Conservation (phyloP, 2,329 filamentous ascomycete species). For the Neonectria hederae region DNA sequence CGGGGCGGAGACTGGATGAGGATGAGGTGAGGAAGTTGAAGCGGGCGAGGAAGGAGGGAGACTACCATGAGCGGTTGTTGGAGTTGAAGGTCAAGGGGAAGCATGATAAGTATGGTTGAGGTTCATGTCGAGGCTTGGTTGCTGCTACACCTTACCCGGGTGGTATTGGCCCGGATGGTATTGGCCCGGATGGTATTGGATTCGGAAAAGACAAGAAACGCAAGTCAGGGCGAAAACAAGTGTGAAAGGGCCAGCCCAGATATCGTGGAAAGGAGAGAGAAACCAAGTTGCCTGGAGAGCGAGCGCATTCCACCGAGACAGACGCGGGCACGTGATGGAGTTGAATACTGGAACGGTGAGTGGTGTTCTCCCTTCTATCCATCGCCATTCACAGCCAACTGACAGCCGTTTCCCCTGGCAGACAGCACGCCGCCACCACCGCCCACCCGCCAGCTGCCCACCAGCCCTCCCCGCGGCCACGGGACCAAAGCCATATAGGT, state of each 20-base stretch:
- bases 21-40: slow-evolving; percentile 88
- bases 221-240: not conserved
- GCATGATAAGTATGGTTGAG: slow-evolving; percentile 79
- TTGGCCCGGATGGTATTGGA: too few species aligned
- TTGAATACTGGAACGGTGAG: not conserved
- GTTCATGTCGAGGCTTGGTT: not conserved
- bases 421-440: not conserved
- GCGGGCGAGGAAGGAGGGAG: slow-evolving; percentile 82
- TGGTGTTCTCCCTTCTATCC: not conserved
- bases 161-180: too few species aligned
- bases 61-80: slow-evolving; percentile 87
- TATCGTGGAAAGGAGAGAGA: not conserved
- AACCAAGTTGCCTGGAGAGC: not conserved
- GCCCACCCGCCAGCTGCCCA: not conserved
- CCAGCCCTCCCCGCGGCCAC: not conserved
- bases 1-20: slow-evolving; percentile 79
- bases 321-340: not conserved
- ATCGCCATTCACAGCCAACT: not conserved
- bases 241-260: not conserved
- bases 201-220: too few species aligned
- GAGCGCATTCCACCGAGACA: not conserved
- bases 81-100: slow-evolving; percentile 92
- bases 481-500: slow-evolving; percentile 16
- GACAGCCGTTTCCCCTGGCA: not conserved
- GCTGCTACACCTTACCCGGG: not conserved